Evolutionary conservation across 140 eudicot species (phyloP).

Genomic region (Oenanthe javanica): DNA sequence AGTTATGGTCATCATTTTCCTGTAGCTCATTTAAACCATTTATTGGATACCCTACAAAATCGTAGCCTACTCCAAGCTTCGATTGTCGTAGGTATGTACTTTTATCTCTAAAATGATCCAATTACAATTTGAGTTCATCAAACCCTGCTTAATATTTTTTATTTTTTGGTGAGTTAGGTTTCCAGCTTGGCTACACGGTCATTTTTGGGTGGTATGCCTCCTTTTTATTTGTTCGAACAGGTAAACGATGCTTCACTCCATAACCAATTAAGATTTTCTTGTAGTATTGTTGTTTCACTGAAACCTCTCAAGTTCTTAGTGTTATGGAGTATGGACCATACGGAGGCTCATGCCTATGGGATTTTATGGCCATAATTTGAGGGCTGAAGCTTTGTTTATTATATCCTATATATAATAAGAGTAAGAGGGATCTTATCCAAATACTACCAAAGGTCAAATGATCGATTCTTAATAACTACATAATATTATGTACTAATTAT

Average conservation of each 20-base stretch:
- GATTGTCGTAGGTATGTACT: conserved; percentile 55
- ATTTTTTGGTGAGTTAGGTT: conserved; percentile 32
- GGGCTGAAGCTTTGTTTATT: neutral
- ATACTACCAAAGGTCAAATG: too few species aligned
- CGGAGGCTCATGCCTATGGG: neutral
- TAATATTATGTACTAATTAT: too few species aligned
- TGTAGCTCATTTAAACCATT: conserved; percentile 90
- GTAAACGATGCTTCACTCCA: conserved; percentile 27
- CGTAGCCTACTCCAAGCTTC: conserved; percentile 49
- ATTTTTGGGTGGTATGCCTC: conserved; percentile 94
- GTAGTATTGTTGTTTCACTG: neutral
- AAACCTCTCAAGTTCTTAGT: neutral
- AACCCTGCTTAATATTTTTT: neutral
- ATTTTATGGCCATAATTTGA: neutral
- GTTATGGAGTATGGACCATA: neutral
- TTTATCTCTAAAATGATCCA: neutral
- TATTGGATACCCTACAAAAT: conserved; percentile 53
- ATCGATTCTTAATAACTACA: too few species aligned
- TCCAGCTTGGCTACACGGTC: conserved; percentile 84
- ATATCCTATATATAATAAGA: too few species aligned
- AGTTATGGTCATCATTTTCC: neutral
- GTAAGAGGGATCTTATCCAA: too few species aligned
- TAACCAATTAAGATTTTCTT: neutral
- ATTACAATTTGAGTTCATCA: neutral
- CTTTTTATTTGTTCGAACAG: conserved; percentile 79